phyloP scores from a whole-genome alignment of 306 rosid genomes.

The Casuarina glauca region DNA sequence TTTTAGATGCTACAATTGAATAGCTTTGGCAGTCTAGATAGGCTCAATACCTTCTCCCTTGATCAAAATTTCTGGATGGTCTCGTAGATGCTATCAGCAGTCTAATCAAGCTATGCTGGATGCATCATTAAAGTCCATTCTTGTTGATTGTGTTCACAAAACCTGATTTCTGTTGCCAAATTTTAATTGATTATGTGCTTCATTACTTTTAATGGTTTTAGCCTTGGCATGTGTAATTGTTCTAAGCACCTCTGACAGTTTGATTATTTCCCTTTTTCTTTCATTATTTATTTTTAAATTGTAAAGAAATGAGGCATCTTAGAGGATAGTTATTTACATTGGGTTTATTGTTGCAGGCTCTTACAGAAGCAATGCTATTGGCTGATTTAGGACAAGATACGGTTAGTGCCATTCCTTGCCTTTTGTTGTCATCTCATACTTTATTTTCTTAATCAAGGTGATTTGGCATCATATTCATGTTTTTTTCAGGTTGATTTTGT shows the following conservation, averaged over 20 bases:
- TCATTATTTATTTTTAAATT: neutral
- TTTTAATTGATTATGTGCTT: neutral
- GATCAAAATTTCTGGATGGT: neutral
- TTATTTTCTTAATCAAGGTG: slow-evolving; percentile 8
- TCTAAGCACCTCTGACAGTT: neutral
- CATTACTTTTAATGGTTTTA: neutral
- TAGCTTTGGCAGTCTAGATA: neutral
- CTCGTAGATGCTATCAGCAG: neutral
- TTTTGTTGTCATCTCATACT: slow-evolving; percentile 22
- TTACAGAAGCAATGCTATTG: slow-evolving; percentile 87
- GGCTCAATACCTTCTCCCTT: neutral
- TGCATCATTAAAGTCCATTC: neutral
- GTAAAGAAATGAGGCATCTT: slow-evolving; percentile 12
- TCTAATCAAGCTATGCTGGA: neutral
- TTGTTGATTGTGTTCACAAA: neutral
- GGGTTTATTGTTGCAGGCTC: slow-evolving; percentile 59
- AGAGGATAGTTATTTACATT: slow-evolving; percentile 4
- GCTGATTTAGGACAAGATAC: slow-evolving; percentile 84
- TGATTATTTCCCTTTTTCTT: neutral
- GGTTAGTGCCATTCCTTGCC: slow-evolving; percentile 47
- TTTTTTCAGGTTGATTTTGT: slow-evolving; percentile 80
- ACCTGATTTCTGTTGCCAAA: neutral
- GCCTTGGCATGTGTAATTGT: neutral
- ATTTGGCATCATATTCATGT: slow-evolving; percentile 20
- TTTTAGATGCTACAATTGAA: no score